These are phyloP conservation scores for Baorangia bicolor DNA, from an alignment of 768 basidiomycete genomes.

Conservation along the genomic window DNA sequence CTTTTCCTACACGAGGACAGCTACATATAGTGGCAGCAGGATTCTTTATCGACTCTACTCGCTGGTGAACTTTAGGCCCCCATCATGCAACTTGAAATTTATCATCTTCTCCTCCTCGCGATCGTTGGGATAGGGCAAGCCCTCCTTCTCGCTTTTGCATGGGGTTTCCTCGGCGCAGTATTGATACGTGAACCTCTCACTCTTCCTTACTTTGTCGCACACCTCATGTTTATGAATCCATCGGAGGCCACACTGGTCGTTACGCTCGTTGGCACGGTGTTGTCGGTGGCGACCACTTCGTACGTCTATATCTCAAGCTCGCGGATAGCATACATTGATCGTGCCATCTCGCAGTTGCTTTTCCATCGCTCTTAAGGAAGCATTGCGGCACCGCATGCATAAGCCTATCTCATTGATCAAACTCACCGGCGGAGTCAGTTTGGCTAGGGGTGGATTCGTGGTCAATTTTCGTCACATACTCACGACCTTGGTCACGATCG, in stretches of 20 bases:
- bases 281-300: background rate
- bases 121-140: too few species aligned
- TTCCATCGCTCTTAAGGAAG: slow-evolving; percentile 15
- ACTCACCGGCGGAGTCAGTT: slow-evolving; percentile 9
- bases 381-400: slow-evolving; percentile 14
- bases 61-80: too few species aligned
- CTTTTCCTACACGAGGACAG: too few species aligned
- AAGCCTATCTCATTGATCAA: slow-evolving; percentile 10
- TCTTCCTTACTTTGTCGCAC: background rate
- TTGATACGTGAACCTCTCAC: background rate
- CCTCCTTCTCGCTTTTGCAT: background rate
- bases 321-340: background rate
- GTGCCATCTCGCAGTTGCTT: slow-evolving; percentile 1
- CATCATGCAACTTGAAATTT: too few species aligned
- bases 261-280: background rate
- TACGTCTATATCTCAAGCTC: background rate
- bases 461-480: background rate
- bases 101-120: too few species aligned
- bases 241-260: background rate
- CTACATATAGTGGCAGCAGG: too few species aligned
- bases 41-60: too few species aligned
- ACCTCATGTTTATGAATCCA: background rate
- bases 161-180: background rate
- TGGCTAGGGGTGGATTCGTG: background rate
- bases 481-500: background rate